phyloP scores from a whole-genome alignment of 1,284 basidiomycete genomes.

The Leccinum subrobustum region DNA sequence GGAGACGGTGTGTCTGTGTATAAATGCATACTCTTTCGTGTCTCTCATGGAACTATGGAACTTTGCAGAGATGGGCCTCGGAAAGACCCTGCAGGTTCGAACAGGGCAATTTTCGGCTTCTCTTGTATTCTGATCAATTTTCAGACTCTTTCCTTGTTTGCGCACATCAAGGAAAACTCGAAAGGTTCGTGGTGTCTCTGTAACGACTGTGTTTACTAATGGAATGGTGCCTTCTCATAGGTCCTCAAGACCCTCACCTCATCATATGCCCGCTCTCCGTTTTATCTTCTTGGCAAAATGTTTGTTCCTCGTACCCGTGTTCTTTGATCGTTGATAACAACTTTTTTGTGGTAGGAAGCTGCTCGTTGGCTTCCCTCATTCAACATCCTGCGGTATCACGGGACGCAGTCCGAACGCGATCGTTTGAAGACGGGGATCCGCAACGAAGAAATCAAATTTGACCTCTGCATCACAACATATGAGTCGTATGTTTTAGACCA shows the following conservation, averaged over 20 bases:
- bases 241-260: slow-evolving; percentile 49
- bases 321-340: background rate
- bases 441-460: slow-evolving; percentile 32
- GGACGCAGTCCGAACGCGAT: slow-evolving; percentile 45
- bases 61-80: slow-evolving; percentile 54
- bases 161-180: slow-evolving; percentile 48
- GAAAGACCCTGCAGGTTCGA: slow-evolving; percentile 60
- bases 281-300: slow-evolving; percentile 53
- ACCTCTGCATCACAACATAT: slow-evolving; percentile 60
- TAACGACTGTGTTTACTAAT: background rate
- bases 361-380: slow-evolving; percentile 56
- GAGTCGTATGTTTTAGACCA: slow-evolving; percentile 50
- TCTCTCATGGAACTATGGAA: slow-evolving; percentile 15
- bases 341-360: slow-evolving; percentile 41
- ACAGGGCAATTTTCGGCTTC: background rate
- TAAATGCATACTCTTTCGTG: background rate
- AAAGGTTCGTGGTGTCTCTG: slow-evolving; percentile 32
- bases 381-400: slow-evolving; percentile 50
- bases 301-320: slow-evolving; percentile 15
- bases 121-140: slow-evolving; percentile 2
- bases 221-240: slow-evolving; percentile 17
- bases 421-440: slow-evolving; percentile 43
- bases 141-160: slow-evolving; percentile 59
- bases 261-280: slow-evolving; percentile 64
- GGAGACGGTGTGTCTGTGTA: slow-evolving; percentile 48